A percentile compares a stretch with the other conserved stretches of the same genome.
These are phyloP conservation scores for Termitomyces sp. DNA, from an alignment of 768 basidiomycete species.

Conservation along the genomic window DNA sequence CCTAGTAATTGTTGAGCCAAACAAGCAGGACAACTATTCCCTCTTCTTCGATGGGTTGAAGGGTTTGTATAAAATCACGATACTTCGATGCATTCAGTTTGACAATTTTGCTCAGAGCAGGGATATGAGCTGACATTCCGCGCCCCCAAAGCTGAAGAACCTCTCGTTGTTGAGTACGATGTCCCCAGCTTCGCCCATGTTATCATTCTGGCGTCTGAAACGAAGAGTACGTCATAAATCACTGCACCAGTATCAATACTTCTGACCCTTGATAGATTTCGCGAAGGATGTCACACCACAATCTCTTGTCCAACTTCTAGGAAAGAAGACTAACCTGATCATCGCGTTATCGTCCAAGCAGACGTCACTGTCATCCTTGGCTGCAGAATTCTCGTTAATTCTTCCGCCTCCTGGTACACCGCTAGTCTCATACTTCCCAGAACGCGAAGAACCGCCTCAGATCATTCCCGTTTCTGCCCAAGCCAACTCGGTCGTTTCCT, in stretches of 20 bases:
- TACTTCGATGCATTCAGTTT: not conserved
- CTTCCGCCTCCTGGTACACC: slow-evolving; percentile 82
- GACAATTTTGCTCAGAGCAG: slow-evolving; percentile 39
- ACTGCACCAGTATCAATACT: not conserved
- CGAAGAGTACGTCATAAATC: slow-evolving; percentile 59
- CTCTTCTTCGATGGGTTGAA: slow-evolving; percentile 77
- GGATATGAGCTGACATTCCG: slow-evolving; percentile 90
- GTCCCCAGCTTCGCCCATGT: slow-evolving; percentile 79
- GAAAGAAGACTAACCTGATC: slow-evolving; percentile 76
- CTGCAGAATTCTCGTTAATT: slow-evolving; percentile 88
- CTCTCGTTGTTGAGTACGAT: slow-evolving; percentile 63
- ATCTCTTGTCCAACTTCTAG: slow-evolving; percentile 64
- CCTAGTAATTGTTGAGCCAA: slow-evolving; percentile 78
- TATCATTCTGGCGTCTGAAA: slow-evolving; percentile 79
- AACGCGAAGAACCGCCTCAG: slow-evolving; percentile 56
- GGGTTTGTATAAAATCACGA: slow-evolving; percentile 36
- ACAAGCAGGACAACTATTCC: slow-evolving; percentile 67
- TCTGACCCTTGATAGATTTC: slow-evolving; percentile 39
- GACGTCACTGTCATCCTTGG: slow-evolving; percentile 69
- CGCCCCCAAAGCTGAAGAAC: slow-evolving; percentile 67
- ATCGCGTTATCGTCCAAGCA: slow-evolving; percentile 75
- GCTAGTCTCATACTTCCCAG: slow-evolving; percentile 82
- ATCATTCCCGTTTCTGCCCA: slow-evolving; percentile 62
- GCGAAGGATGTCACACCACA: slow-evolving; percentile 79
- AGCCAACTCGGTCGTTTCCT: slow-evolving; percentile 37